Conservation (phyloP, 1,139 yeast genomes). For the Pichia kudriavzevii region DNA sequence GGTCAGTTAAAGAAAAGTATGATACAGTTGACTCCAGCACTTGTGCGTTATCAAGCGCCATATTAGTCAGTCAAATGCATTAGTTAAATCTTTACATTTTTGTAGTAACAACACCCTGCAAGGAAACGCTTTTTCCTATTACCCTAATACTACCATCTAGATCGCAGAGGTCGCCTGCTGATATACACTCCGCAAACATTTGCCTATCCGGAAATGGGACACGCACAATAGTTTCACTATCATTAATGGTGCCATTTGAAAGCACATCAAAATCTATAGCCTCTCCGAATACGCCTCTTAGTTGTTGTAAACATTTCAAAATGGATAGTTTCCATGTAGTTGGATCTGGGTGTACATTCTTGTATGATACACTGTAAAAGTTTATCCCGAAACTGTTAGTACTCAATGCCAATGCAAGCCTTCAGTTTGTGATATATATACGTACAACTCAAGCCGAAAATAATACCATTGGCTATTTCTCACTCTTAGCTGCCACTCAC, state of each 20-base stretch:
- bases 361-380: conserved; percentile 3
- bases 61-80: too few species aligned
- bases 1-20: too few species aligned
- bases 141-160: conserved; percentile 22
- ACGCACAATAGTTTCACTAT: conserved; percentile 17
- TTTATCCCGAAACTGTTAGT: conserved; percentile 1
- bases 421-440: neutral
- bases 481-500: neutral
- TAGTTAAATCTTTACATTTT: too few species aligned
- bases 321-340: conserved; percentile 38
- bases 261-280: conserved; percentile 36
- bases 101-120: conserved; percentile 9
- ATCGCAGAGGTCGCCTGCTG: conserved; percentile 23
- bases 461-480: conserved; percentile 11
- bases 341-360: conserved; percentile 27
- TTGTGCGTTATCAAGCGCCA: too few species aligned
- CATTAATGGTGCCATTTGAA: conserved; percentile 5
- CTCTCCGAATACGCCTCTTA: conserved; percentile 36
- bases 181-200: conserved; percentile 17
- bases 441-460: conserved; percentile 9
- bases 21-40: too few species aligned
- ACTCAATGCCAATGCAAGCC: too few species aligned
- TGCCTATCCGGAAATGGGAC: conserved; percentile 20
- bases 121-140: conserved; percentile 10
- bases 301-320: conserved; percentile 28